These are phyloP conservation scores for Macrolepiota fuliginosa DNA, from an alignment of 768 basidiomycete species.

Conservation along the genomic window DNA sequence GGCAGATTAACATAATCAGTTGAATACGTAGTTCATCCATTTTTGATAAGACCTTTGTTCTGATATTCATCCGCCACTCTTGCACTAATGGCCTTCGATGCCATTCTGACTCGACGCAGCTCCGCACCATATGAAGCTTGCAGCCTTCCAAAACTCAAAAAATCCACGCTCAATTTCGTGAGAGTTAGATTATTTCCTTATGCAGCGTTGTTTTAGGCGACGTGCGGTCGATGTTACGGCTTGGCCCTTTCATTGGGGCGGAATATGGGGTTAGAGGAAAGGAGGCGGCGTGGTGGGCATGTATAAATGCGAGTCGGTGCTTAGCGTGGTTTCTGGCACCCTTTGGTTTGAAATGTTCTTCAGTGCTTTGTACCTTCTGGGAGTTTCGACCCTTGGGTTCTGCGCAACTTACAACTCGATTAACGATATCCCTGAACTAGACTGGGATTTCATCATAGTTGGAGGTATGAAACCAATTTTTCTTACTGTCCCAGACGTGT, in stretches of 20 bases:
- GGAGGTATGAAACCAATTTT: slow-evolving; percentile 16
- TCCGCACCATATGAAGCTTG: no score
- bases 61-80: slow-evolving; percentile 8
- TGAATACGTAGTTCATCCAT: neutral
- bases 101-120: no score
- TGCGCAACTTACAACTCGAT: neutral
- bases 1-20: neutral
- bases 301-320: neutral
- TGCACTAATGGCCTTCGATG: no score
- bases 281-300: no score
- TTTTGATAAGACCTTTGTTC: neutral
- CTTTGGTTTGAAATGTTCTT: neutral
- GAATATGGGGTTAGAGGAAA: no score
- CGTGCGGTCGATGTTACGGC: no score
- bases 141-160: no score
- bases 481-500: neutral
- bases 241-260: no score
- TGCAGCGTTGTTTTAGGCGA: no score
- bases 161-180: no score
- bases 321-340: neutral
- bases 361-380: neutral
- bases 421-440: neutral
- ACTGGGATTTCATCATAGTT: slow-evolving; percentile 17
- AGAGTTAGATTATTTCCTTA: no score
- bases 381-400: neutral